Evolutionary conservation across 2,329 filamentous ascomycete genomes (phyloP), one percentile per base, ranked within the genome.

Genomic region (Colletotrichum tanaceti): DNA sequence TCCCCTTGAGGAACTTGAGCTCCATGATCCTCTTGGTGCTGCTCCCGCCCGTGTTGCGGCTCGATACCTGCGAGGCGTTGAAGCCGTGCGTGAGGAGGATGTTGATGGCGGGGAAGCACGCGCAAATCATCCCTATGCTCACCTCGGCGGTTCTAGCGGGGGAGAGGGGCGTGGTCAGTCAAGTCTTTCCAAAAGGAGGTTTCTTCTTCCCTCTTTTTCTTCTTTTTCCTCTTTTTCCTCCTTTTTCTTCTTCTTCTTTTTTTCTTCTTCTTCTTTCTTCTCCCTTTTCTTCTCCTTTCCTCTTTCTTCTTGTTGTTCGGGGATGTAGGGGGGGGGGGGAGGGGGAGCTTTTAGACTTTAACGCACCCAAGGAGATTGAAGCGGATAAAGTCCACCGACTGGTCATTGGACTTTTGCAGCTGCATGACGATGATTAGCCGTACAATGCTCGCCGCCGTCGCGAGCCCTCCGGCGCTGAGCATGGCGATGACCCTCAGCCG

Each of bases 101-200:
- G 41, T 73, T 77, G 20, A 73, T 59, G n/a, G 75, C 73, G 0
- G 75, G 77, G 1, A 78, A 69, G 47, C 77, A 78, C 2, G 76
- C 72, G 60, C 75, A 78, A 22, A 78, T 76, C 18, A 78, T 71
- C 3, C 76, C 77, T 22, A 78, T 74, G 24, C 75, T 75, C 0
- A 72, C 72, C 55, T 78, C 76, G 24, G 77, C 77, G 41, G 77
- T 78, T 18, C 66, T 68, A 32, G 4, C 6, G 2, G 7, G 10
- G n/a, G n/a, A n/a, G n/a, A n/a, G n/a, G n/a, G n/a, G n/a, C 1
- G 9, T 6, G 14, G 60, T 68, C 4, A 61, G 66, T 35, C 4
- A 35, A 35, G 24, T 9, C 2, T 1, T n/a, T n/a, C n/a, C n/a
- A n/a, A n/a, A n/a, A n/a, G n/a, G n/a, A n/a, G n/a, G n/a, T n/a